Evolutionary conservation across 2,329 filamentous ascomycete species (phyloP).

Genomic region (Lachnellula subtilissima): DNA sequence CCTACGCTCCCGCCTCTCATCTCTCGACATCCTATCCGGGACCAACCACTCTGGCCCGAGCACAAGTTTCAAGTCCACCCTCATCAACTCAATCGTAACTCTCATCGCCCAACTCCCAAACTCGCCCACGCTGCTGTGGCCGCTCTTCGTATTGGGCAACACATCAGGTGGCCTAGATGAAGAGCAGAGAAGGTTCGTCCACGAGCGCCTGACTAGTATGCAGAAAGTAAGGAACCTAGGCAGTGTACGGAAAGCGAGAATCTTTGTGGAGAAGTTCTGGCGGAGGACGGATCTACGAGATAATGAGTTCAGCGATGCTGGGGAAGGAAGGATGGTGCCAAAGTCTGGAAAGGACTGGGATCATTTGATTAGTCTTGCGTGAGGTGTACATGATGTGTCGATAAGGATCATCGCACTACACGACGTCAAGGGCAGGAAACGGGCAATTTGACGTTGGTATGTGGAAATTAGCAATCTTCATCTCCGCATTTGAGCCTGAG

Average conservation of each 20-base stretch:
- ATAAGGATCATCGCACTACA: too few relatives aligned
- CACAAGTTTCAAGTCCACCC: background rate
- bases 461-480: background rate
- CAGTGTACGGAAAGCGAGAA: constrained; percentile 1
- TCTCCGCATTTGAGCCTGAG: background rate
- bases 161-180: background rate
- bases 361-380: too few relatives aligned
- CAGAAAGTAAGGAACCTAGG: background rate
- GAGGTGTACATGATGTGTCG: too few relatives aligned
- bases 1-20: background rate
- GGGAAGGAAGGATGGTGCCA: too few relatives aligned
- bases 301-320: background rate
- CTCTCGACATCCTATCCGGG: background rate
- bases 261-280: background rate
- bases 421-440: background rate
- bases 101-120: background rate
- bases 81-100: background rate
- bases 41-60: background rate
- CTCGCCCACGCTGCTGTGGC: background rate
- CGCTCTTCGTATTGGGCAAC: too few relatives aligned
- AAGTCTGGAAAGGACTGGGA: too few relatives aligned
- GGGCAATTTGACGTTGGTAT: background rate
- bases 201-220: background rate
- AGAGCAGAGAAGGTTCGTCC: constrained; percentile 1
- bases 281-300: background rate